phyloP scores from a whole-genome alignment of 176 grass and related monocot species.

The Oryza punctata region DNA sequence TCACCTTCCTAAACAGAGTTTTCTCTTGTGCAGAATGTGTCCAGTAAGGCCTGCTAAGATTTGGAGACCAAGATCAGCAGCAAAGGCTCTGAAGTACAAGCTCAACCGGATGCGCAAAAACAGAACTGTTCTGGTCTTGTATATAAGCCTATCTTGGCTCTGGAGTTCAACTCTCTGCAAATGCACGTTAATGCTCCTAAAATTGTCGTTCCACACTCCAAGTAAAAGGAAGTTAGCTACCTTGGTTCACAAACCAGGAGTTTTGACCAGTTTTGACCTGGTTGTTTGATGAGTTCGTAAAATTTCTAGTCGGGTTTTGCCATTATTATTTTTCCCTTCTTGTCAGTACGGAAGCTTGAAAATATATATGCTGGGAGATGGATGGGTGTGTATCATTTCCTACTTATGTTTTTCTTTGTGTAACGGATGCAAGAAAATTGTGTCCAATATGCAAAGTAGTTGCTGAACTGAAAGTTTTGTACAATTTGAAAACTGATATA shows the following conservation, averaged over 20 bases:
- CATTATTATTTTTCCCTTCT: not conserved
- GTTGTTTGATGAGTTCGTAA: constrained; percentile 17
- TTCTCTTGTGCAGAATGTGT: constrained; percentile 56
- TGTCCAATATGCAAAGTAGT: not conserved
- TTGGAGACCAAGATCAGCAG: constrained; percentile 37
- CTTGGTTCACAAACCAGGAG: constrained; percentile 16
- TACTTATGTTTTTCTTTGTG: not conserved
- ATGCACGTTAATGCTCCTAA: constrained; percentile 80
- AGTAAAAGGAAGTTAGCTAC: constrained; percentile 49
- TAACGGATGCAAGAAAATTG: not conserved
- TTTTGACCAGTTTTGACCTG: constrained; percentile 16
- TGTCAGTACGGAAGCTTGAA: not conserved
- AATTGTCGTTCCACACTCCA: constrained; percentile 35
- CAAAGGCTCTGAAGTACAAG: not conserved
- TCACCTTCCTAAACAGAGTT: constrained; percentile 30
- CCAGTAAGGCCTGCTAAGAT: constrained; percentile 64
- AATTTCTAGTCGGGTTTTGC: not conserved
- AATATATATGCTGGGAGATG: not conserved
- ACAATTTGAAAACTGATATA: not conserved
- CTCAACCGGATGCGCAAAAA: constrained; percentile 41
- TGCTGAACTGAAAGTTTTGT: constrained; percentile 3
- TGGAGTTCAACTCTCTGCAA: constrained; percentile 78
- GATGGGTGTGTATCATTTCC: not conserved
- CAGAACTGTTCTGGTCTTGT: constrained; percentile 64
- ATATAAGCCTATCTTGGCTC: constrained; percentile 76